Evolutionary conservation across 495 filamentous ascomycete species (phyloP), one percentile per base, ranked within the genome.

Genomic region (Aspergillus cristatus): DNA sequence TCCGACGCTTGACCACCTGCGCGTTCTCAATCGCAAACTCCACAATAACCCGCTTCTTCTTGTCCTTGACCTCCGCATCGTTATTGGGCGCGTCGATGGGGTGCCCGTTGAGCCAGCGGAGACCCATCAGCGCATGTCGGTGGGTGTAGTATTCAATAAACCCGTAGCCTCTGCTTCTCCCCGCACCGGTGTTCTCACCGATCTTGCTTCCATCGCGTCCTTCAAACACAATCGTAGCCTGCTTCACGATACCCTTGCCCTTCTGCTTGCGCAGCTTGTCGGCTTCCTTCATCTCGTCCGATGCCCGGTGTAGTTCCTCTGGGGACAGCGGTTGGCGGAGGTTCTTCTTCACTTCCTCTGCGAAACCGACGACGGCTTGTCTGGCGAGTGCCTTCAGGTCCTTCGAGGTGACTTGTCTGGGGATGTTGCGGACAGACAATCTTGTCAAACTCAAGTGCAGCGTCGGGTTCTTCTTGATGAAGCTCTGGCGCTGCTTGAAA

Each of bases 11-110:
- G 25, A 99, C 83, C 3, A 99, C 91, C 50, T 95, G 86, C 5
- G 86, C 88, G 48, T 99, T 99, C 60, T 99, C 91, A 54, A 99
- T 95, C 10, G 91, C 90, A 63, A 99, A 99, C 55, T 99, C 91
- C 25, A 89, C 90, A 57, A 99, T 85, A 34, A 97, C 59, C 11
- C 89, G 69, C 58, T 84, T 84, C 57, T 78, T 84, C 54, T 67
- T 72, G 35, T 82, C 79, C 39, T 69, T 54, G 17, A 61, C 46
- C 13, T 73, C 73, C 6, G 62, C 36, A 6, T 35, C 47, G 28
- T 45, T 58, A 7, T 51, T 48, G 11, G 57, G 60, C 20, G 54
- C 45, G 15, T 58, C 55, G n/a, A 85, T 61, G 2, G 79, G 71
- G 48, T 90, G 83, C 0, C 88, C 86, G 53, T 99, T 99, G 24